These are phyloP conservation scores for Laetiporus sulphureus DNA, from an alignment of 1,284 basidiomycete genomes.

Conservation along the genomic window DNA sequence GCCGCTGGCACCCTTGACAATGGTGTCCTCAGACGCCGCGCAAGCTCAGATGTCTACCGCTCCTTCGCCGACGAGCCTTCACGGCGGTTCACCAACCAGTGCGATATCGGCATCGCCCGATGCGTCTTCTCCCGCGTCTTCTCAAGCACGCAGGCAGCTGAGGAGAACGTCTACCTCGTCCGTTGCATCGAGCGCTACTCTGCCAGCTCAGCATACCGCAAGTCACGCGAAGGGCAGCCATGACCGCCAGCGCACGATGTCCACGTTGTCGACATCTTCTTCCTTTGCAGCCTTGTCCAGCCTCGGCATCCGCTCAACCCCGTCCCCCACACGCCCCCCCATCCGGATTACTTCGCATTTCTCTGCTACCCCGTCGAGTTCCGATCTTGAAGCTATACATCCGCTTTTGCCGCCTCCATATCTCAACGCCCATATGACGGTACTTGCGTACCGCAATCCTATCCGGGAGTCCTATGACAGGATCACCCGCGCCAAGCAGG, in stretches of 20 bases:
- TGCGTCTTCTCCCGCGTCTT: slow-evolving; percentile 24
- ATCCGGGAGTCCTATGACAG: slow-evolving; percentile 65
- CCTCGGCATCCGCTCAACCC: slow-evolving; percentile 49
- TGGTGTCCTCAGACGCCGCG: slow-evolving; percentile 45
- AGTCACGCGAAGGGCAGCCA: slow-evolving; percentile 29
- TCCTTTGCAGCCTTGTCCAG: slow-evolving; percentile 62
- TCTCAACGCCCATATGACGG: slow-evolving; percentile 58
- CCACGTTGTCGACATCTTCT: slow-evolving; percentile 53
- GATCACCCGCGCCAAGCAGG: slow-evolving; percentile 49
- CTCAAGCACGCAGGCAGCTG: slow-evolving; percentile 23
- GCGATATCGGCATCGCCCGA: slow-evolving; percentile 27
- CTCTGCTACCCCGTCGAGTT: slow-evolving; percentile 46
- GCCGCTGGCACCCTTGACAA: slow-evolving; percentile 55
- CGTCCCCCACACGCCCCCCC: slow-evolving; percentile 33
- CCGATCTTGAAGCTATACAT: slow-evolving; percentile 52
- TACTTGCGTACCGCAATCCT: slow-evolving; percentile 54
- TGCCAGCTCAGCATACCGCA: slow-evolving; percentile 37
- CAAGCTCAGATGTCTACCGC: slow-evolving; percentile 37
- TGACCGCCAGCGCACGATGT: slow-evolving; percentile 59
- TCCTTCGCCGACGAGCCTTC: slow-evolving; percentile 25
- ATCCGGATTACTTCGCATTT: slow-evolving; percentile 46
- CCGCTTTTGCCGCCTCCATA: slow-evolving; percentile 65
- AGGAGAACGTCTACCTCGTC: slow-evolving; percentile 65
- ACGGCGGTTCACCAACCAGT: slow-evolving; percentile 26
- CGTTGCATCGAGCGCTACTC: slow-evolving; percentile 51